phyloP scores from a whole-genome alignment of 2,329 filamentous ascomycete species.

The Cladosporium colombiae region DNA sequence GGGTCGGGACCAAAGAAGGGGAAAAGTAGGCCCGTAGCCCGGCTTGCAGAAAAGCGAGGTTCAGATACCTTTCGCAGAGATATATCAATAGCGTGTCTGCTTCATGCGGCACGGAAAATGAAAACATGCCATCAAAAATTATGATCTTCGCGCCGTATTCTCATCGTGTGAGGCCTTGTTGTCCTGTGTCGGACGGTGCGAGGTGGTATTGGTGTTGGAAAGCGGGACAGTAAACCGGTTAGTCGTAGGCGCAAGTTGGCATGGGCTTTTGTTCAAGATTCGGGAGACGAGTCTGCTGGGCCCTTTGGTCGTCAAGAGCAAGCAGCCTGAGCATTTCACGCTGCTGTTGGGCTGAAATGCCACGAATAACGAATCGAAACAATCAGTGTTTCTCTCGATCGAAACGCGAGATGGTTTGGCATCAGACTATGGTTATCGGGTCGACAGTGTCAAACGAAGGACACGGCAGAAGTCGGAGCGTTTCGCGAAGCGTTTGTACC shows the following conservation, averaged over 20 bases:
- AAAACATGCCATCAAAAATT: not conserved
- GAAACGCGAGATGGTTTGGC: not conserved
- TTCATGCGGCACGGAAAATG: not conserved
- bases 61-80: not conserved
- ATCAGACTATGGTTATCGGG: not conserved
- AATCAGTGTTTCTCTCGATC: not conserved
- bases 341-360: not conserved
- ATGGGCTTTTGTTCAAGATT: not conserved
- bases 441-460: not conserved
- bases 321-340: not conserved
- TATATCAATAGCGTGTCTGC: not conserved
- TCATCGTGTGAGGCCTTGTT: not conserved
- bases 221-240: not conserved
- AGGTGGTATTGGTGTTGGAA: not conserved
- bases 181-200: not conserved
- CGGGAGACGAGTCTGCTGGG: not conserved
- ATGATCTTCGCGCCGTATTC: not conserved
- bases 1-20: not conserved
- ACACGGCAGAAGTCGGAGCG: not conserved
- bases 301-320: not conserved
- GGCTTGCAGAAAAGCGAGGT: not conserved
- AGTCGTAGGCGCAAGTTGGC: not conserved
- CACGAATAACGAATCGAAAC: not conserved
- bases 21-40: not conserved
- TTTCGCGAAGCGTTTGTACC: not conserved